Evolutionary conservation across 768 basidiomycete genomes (phyloP).

Genomic region (Omphalotus guepiniiformis): DNA sequence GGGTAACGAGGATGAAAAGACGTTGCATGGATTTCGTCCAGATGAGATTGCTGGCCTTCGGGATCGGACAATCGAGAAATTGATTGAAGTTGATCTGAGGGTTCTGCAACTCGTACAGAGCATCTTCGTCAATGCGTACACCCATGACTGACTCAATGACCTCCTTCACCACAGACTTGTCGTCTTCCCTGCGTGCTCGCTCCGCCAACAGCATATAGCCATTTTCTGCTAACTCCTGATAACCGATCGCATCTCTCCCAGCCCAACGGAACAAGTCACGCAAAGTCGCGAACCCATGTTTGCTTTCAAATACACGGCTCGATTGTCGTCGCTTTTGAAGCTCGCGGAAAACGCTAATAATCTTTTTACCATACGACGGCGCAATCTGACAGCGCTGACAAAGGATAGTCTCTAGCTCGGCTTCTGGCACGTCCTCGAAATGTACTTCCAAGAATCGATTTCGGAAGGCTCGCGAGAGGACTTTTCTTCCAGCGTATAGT

Average conservation of each 20-base stretch:
- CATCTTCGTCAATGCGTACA: conserved; percentile 70
- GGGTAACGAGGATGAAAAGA: conserved; percentile 75
- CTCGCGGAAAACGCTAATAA: conserved; percentile 90
- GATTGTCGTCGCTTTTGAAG: conserved; percentile 89
- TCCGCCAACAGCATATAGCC: conserved; percentile 98
- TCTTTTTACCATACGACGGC: conserved; percentile 87
- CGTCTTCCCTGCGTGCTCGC: conserved; percentile 78
- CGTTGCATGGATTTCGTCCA: conserved; percentile 96
- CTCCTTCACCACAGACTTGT: conserved; percentile 86
- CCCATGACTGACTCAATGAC: conserved; percentile 89
- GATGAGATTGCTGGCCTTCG: conserved; percentile 51
- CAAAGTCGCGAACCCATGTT: conserved; percentile 93
- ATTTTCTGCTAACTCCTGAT: conserved; percentile 91
- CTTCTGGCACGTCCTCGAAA: conserved; percentile 94
- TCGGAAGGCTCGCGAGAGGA: conserved; percentile 92
- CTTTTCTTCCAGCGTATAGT: conserved; percentile 90
- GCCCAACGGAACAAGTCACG: conserved; percentile 99
- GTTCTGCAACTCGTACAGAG: conserved; percentile 59
- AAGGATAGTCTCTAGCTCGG: conserved; percentile 91
- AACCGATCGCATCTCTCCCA: conserved; percentile 79
- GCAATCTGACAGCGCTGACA: conserved; percentile 89
- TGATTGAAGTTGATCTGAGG: conserved; percentile 33
- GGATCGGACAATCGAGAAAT: conserved; percentile 55
- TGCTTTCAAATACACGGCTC: conserved; percentile 93
- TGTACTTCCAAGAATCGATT: conserved; percentile 98